Evolutionary conservation across 495 filamentous ascomycete species (phyloP).

Genomic region (Aspergillus nanangensis): DNA sequence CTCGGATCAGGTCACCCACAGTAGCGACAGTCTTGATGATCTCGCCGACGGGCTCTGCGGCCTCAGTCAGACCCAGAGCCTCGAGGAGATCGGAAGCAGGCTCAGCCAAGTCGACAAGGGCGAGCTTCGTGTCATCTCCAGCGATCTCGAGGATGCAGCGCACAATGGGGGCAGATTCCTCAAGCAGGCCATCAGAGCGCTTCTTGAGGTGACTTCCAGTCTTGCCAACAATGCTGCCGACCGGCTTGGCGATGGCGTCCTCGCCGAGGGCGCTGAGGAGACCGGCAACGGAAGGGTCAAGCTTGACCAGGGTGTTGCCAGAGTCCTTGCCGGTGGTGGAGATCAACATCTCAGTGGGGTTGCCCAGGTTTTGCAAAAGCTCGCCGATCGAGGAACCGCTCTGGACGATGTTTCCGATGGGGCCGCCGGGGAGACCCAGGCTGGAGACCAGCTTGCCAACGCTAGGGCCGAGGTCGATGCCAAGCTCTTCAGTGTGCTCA

Average conservation of each 20-base stretch:
- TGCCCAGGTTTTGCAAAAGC: conserved; percentile 1
- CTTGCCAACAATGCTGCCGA: conserved; percentile 6
- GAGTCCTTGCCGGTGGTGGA: conserved; percentile 12
- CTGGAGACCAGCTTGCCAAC: conserved; percentile 9
- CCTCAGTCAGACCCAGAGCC: conserved; percentile 7
- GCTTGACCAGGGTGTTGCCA: conserved; percentile 6
- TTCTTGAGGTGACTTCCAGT: conserved; percentile 9
- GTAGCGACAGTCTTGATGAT: conserved; percentile 9
- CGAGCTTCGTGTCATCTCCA: conserved; percentile 6
- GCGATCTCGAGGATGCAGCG: conserved; percentile 11
- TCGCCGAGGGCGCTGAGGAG: neutral
- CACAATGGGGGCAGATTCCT: conserved; percentile 10
- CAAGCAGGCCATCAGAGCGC: conserved; percentile 8
- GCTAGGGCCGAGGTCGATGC: conserved; percentile 11
- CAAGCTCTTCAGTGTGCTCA: conserved; percentile 12
- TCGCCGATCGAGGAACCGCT: conserved; percentile 1
- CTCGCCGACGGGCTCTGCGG: conserved; percentile 6
- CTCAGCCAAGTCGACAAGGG: conserved; percentile 11
- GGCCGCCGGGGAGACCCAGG: conserved; percentile 9
- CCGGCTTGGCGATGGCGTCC: neutral
- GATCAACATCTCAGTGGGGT: conserved; percentile 6
- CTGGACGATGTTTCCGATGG: conserved; percentile 13
- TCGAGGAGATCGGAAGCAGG: conserved; percentile 9
- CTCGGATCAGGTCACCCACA: conserved; percentile 16
- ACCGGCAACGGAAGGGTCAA: neutral